Percentiles rank a stretch among this genome's conserved stretches.
Evolutionary conservation across 2,329 filamentous ascomycete genomes (phyloP).

Genomic region (Neonectria magnoliae): DNA sequence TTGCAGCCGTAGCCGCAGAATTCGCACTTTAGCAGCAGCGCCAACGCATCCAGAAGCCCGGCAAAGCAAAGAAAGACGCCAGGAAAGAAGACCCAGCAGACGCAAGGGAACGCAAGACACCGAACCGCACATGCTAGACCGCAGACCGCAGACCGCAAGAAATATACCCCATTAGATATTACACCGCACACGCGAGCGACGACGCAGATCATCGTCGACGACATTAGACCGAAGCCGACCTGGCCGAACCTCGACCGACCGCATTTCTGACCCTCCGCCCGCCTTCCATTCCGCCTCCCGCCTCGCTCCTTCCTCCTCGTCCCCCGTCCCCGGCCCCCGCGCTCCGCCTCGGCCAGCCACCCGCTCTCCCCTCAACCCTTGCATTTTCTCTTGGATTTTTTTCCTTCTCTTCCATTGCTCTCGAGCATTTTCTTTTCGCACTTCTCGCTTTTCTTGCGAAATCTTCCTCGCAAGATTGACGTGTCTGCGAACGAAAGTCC

Average conservation of each 20-base stretch:
- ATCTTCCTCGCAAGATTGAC: conserved; percentile 6
- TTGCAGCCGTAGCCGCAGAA: conserved; percentile 16
- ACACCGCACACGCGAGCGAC: conserved; percentile 7
- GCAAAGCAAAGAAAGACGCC: neutral
- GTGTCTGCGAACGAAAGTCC: neutral
- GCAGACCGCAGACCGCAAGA: neutral
- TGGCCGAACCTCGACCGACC: conserved; percentile 13
- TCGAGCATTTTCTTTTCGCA: conserved; percentile 6
- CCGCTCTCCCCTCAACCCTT: conserved; percentile 21
- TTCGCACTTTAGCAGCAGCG: conserved; percentile 2
- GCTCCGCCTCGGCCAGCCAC: conserved; percentile 22
- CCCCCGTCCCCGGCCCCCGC: conserved; percentile 33
- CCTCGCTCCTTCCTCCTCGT: conserved; percentile 7
- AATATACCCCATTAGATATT: neutral
- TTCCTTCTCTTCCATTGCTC: conserved; percentile 11
- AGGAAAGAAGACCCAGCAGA: neutral
- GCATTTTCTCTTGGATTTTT: conserved; percentile 24
- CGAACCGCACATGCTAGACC: neutral
- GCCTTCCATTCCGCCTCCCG: conserved; percentile 2
- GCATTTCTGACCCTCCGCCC: conserved; percentile 7
- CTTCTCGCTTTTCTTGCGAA: conserved; percentile 15
- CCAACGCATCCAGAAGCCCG: conserved; percentile 11
- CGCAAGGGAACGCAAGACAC: conserved; percentile 1
- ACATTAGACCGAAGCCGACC: conserved; percentile 15
- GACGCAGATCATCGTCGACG: conserved; percentile 2